phyloP scores from a whole-genome alignment of 1,139 yeast genomes.

The Pichia kudriavzevii region DNA sequence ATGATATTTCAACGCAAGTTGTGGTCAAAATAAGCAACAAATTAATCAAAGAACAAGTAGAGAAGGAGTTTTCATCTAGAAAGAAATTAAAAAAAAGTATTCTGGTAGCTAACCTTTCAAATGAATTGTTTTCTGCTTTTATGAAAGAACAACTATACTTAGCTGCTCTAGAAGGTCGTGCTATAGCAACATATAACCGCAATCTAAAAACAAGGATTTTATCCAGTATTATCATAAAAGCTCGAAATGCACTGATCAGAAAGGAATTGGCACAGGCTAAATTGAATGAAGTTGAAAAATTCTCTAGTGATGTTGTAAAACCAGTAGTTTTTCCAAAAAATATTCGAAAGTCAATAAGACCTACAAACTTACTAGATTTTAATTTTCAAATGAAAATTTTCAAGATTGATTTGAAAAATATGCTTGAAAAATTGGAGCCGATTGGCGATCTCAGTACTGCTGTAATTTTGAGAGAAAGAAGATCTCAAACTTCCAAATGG shows the following conservation, averaged over 20 bases:
- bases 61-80: constrained; percentile 20
- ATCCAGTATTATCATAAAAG: constrained; percentile 26
- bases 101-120: constrained; percentile 33
- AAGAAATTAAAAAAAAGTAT: constrained; percentile 28
- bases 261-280: constrained; percentile 31
- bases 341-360: background rate
- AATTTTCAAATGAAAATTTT: too few relatives aligned
- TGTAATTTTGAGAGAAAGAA: constrained; percentile 8
- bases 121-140: constrained; percentile 52
- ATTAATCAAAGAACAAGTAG: constrained; percentile 28
- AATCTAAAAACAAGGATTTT: constrained; percentile 24
- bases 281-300: constrained; percentile 37
- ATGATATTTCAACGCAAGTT: constrained; percentile 29
- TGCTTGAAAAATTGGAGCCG: constrained; percentile 3
- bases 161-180: constrained; percentile 31
- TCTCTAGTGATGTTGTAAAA: constrained; percentile 11
- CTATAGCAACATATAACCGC: constrained; percentile 24
- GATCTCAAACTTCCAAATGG: constrained; percentile 9
- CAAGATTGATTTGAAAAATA: too few relatives aligned
- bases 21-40: constrained; percentile 29
- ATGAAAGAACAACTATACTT: constrained; percentile 47
- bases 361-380: too few relatives aligned
- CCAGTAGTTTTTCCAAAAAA: background rate
- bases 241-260: constrained; percentile 24
- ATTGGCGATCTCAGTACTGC: constrained; percentile 2